Evolutionary conservation across 345 rosid genomes (phyloP).

Genomic region (Eucalyptus marginata): DNA sequence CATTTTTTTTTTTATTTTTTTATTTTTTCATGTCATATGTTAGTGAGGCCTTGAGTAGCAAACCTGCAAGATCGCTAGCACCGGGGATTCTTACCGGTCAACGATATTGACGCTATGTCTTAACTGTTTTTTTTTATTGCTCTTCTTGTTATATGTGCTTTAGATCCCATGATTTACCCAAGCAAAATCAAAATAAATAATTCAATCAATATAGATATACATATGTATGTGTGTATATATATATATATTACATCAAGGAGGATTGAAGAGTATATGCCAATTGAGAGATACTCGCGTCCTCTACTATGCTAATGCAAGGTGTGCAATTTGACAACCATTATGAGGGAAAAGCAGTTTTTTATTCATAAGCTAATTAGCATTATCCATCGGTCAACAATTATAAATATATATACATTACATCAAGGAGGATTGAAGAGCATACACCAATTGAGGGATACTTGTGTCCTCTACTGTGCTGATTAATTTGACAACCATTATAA

Average conservation of each 20-base stretch:
- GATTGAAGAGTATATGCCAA: too few species aligned
- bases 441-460: neutral
- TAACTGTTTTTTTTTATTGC: neutral
- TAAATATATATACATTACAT: neutral
- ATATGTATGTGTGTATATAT: fast-evolving
- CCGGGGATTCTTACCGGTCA: neutral
- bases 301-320: too few species aligned
- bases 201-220: neutral
- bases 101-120: neutral
- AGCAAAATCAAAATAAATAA: neutral
- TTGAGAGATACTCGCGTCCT: too few species aligned
- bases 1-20: neutral
- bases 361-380: too few species aligned
- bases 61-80: neutral
- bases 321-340: too few species aligned
- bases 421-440: neutral
- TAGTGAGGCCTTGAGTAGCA: neutral
- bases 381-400: too few species aligned
- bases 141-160: neutral
- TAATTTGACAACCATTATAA: neutral
- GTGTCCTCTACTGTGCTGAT: neutral
- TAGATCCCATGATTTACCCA: neutral
- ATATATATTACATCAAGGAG: too few species aligned
- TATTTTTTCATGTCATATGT: neutral
- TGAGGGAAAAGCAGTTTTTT: too few species aligned